phyloP scores from a whole-genome alignment of 2,329 filamentous ascomycete species.

The Venturia carpophila region DNA sequence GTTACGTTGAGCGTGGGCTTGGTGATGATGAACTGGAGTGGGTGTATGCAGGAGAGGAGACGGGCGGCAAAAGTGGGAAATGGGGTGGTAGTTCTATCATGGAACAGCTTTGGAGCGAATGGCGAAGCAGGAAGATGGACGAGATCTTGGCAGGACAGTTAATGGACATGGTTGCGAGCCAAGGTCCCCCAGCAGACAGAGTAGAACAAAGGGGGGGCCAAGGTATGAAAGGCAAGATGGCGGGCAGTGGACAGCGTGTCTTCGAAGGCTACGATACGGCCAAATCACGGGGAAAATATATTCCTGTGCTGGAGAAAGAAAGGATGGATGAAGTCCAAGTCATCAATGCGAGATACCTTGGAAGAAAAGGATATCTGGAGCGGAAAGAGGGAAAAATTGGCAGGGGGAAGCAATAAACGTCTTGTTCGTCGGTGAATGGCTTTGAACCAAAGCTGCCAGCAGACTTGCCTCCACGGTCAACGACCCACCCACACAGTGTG shows the following conservation, averaged over 20 bases:
- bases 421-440: no score
- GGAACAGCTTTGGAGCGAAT: constrained; percentile 71
- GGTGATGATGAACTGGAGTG: constrained; percentile 31
- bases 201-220: constrained; percentile 8
- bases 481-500: no score
- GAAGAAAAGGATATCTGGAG: constrained; percentile 25
- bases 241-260: constrained; percentile 40
- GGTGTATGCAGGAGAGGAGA: constrained; percentile 22
- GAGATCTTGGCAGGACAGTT: constrained; percentile 73
- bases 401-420: neutral
- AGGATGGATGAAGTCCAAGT: constrained; percentile 52
- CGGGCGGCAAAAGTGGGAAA: constrained; percentile 29
- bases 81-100: constrained; percentile 44
- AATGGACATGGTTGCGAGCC: constrained; percentile 51
- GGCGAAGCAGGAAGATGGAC: constrained; percentile 81
- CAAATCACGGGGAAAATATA: constrained; percentile 49
- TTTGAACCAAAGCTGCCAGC: no score
- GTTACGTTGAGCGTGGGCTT: constrained; percentile 15
- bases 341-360: constrained; percentile 54
- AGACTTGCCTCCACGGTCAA: no score
- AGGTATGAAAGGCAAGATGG: neutral
- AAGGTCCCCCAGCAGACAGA: constrained; percentile 21
- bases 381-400: neutral
- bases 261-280: constrained; percentile 52
- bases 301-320: constrained; percentile 48